phyloP scores from a whole-genome alignment of 148 eudicot genomes.

The Arbutus unedo region DNA sequence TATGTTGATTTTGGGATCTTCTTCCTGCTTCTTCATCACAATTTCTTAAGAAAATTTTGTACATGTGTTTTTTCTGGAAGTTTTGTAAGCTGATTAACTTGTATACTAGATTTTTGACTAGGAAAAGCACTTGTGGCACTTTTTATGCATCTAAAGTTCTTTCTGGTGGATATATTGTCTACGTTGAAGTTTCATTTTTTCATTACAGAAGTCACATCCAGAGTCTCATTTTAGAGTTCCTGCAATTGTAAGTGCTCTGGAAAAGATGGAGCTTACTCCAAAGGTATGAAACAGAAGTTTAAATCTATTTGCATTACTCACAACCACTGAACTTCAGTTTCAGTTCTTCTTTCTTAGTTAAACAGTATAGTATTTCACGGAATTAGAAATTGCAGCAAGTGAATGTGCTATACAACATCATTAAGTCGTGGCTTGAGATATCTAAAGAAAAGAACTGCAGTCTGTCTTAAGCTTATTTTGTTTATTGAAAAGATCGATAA shows the following conservation, averaged over 20 bases:
- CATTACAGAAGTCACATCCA: constrained; percentile 73
- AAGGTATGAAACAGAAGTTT: constrained; percentile 41
- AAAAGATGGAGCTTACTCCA: constrained; percentile 72
- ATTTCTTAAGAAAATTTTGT: not conserved
- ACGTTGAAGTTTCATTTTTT: not conserved
- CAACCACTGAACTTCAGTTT: not conserved
- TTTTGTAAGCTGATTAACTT: not conserved
- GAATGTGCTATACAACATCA: not conserved
- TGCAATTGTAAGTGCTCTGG: constrained; percentile 71
- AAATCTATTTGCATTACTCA: not conserved
- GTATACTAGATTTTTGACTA: not conserved
- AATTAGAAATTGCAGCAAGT: not conserved
- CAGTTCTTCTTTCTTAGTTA: not conserved
- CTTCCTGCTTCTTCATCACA: no score
- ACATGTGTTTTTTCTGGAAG: not conserved
- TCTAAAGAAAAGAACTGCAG: not conserved
- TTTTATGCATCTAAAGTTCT: constrained; percentile 8
- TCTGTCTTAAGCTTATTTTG: not conserved
- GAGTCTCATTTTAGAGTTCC: constrained; percentile 92
- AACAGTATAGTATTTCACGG: not conserved
- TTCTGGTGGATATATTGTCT: not conserved
- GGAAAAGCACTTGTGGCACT: not conserved
- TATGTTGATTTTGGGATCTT: not conserved
- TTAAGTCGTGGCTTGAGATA: not conserved
- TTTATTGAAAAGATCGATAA: not conserved